Evolutionary conservation across 352 stramenopile genomes (phyloP).

Genomic region (Pythium periplocum): DNA sequence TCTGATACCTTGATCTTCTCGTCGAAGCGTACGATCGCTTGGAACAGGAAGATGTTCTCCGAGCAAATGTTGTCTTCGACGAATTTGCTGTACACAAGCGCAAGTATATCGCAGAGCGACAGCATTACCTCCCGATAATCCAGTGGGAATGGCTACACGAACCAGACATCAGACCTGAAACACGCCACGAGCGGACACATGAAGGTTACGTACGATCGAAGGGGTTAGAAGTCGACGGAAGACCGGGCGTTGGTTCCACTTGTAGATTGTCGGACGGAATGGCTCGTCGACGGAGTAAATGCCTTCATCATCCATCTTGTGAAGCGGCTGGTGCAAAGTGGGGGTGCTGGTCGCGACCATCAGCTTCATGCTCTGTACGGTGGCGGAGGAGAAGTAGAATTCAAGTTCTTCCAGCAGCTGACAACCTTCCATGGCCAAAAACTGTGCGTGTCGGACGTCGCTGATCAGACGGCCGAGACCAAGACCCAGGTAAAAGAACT

Average conservation of each 20-base stretch:
- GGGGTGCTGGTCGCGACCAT: conserved; percentile 69
- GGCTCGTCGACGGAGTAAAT: conserved; percentile 46
- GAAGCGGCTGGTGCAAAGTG: conserved; percentile 51
- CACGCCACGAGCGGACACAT: conserved; percentile 3
- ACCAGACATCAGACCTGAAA: background rate
- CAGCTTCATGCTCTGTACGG: conserved; percentile 84
- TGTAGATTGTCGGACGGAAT: conserved; percentile 63
- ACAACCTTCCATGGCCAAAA: conserved; percentile 64
- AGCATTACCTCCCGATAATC: conserved; percentile 81
- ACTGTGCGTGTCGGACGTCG: conserved; percentile 44
- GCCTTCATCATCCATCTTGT: conserved; percentile 26
- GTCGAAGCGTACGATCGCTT: conserved; percentile 74
- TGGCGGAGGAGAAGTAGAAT: conserved; percentile 75
- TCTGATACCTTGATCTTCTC: conserved; percentile 67
- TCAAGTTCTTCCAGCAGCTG: conserved; percentile 84
- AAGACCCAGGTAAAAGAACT: conserved; percentile 81
- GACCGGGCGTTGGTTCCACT: conserved; percentile 80
- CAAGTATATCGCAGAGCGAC: conserved; percentile 76
- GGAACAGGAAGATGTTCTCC: conserved; percentile 71
- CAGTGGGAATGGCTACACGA: conserved; percentile 58
- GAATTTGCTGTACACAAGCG: conserved; percentile 80
- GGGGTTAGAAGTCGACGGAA: conserved; percentile 68
- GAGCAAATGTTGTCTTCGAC: conserved; percentile 70
- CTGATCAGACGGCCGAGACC: conserved; percentile 58
- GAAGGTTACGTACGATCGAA: conserved; percentile 45